These are phyloP conservation scores for Infundibulicybe gibba DNA, from an alignment of 768 basidiomycete species.

Conservation along the genomic window DNA sequence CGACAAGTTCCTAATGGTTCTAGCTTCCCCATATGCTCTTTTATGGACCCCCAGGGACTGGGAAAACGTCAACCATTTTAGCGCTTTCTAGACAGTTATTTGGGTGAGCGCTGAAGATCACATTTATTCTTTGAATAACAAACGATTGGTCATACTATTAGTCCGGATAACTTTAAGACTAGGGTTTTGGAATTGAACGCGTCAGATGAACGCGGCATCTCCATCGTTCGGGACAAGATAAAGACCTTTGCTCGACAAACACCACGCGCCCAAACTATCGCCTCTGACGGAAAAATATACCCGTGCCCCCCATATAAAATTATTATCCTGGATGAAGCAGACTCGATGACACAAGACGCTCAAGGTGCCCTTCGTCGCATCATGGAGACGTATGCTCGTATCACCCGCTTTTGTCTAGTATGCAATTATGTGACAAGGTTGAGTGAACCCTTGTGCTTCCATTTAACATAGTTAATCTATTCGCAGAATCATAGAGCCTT, in stretches of 20 bases:
- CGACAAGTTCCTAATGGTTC: neutral
- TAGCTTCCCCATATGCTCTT: constrained; percentile 99
- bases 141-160: constrained; percentile 26
- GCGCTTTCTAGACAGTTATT: constrained; percentile 92
- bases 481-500: constrained; percentile 91
- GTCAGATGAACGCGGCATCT: constrained; percentile 96
- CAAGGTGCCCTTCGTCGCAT: constrained; percentile 96
- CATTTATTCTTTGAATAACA: constrained; percentile 1
- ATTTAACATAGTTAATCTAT: neutral
- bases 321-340: constrained; percentile 97
- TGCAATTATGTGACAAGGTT: constrained; percentile 99
- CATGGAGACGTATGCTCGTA: constrained; percentile 98
- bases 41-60: constrained; percentile 98
- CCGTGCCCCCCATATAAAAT: constrained; percentile 99
- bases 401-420: constrained; percentile 96
- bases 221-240: constrained; percentile 96
- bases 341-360: constrained; percentile 99
- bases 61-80: constrained; percentile 97
- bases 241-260: constrained; percentile 96
- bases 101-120: constrained; percentile 53
- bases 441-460: constrained; percentile 12
- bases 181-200: constrained; percentile 97
- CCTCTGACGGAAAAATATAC: constrained; percentile 81
- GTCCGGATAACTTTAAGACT: constrained; percentile 90
- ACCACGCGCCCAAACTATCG: constrained; percentile 68